Evolutionary conservation across 805 yeast genomes (phyloP).

Genomic region (Candida chilensis): DNA sequence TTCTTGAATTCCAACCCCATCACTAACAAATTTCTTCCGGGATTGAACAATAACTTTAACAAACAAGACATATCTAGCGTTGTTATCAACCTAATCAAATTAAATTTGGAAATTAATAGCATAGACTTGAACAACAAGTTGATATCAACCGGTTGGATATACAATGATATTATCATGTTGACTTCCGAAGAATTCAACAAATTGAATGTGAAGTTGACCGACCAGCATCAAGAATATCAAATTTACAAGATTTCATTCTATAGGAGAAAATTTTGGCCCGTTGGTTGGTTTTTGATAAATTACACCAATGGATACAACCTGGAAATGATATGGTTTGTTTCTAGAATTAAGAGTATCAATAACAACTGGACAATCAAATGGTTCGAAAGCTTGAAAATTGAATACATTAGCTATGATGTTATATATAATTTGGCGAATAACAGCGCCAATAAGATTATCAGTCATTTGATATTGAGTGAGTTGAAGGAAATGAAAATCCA

Average conservation of each 20-base stretch:
- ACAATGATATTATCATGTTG: constrained; percentile 43
- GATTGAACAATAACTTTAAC: constrained; percentile 6
- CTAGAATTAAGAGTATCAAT: constrained; percentile 34
- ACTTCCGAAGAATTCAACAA: constrained; percentile 35
- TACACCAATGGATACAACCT: constrained; percentile 25
- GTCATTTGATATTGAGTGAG: constrained; percentile 45
- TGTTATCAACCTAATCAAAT: constrained; percentile 24
- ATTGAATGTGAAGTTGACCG: constrained; percentile 20
- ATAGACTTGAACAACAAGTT: constrained; percentile 47
- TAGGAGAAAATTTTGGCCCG: constrained; percentile 45
- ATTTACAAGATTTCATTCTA: constrained; percentile 21
- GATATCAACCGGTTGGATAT: constrained; percentile 61
- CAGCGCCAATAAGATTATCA: constrained; percentile 38
- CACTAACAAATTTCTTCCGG: constrained; percentile 9
- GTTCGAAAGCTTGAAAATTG: constrained; percentile 22
- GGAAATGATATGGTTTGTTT: constrained; percentile 41
- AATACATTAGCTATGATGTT: constrained; percentile 17
- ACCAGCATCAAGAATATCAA: constrained; percentile 10
- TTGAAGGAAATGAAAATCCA: constrained; percentile 27
- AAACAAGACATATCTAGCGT: constrained; percentile 9
- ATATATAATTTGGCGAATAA: constrained; percentile 27
- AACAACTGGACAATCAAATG: constrained; percentile 52
- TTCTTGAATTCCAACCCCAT: constrained; percentile 22
- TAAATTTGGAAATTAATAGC: constrained; percentile 39
- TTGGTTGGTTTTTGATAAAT: constrained; percentile 43